These are phyloP conservation scores for Penicillium canescens DNA, from an alignment of 495 filamentous ascomycete genomes.

Conservation along the genomic window DNA sequence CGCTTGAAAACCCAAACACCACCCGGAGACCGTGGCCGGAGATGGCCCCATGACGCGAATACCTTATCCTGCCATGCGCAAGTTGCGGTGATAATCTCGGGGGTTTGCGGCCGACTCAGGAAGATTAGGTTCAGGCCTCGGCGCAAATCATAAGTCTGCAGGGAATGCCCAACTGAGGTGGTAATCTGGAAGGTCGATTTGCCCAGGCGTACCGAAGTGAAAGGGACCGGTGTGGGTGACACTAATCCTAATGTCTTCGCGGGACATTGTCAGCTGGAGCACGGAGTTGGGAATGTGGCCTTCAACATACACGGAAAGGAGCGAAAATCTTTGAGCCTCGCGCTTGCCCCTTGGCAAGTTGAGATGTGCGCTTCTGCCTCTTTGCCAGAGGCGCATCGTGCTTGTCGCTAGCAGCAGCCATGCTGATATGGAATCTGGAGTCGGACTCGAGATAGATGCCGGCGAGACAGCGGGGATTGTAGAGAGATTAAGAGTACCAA, in stretches of 20 bases:
- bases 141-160: conserved; percentile 94
- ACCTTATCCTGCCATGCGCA: conserved; percentile 84
- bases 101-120: conserved; percentile 85
- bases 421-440: conserved; percentile 15
- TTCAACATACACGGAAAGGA: conserved; percentile 75
- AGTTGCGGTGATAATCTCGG: conserved; percentile 80
- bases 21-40: conserved; percentile 43
- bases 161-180: conserved; percentile 81
- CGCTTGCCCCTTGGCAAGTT: conserved; percentile 28
- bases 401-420: conserved; percentile 46
- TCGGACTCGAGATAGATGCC: neutral
- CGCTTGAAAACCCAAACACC: conserved; percentile 94
- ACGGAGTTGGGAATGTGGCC: neutral
- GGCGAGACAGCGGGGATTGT: neutral
- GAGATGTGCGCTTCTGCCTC: conserved; percentile 57
- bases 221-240: conserved; percentile 85
- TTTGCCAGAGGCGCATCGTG: conserved; percentile 61
- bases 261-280: conserved; percentile 4
- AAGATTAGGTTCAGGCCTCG: conserved; percentile 89
- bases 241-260: conserved; percentile 85
- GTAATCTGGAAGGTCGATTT: conserved; percentile 97
- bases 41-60: conserved; percentile 80
- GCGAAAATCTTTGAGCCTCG: conserved; percentile 77
- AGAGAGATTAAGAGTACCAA: neutral
- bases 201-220: conserved; percentile 82